Evolutionary conservation across 108 stramenopile genomes (phyloP), one percentile per base, ranked within the genome.

Genomic region (Nitzschia palea): DNA sequence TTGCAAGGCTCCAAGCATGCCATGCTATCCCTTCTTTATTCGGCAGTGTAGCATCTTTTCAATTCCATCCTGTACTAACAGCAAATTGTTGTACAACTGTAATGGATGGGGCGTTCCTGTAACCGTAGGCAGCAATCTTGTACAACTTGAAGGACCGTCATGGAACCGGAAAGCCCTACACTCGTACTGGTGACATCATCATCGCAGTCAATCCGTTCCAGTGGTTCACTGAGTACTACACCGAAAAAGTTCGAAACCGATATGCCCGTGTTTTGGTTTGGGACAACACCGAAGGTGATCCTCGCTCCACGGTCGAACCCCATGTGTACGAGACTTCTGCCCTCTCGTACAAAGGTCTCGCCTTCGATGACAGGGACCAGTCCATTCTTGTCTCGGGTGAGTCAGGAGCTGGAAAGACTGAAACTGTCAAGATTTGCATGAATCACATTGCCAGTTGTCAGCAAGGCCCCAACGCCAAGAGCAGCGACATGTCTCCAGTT

Each of bases 141-240:
- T 93, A 90, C 78, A 95, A 92, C 71, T 68, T 93, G 44, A 89
- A 88, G 64, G 64, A 73, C 27, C 86, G 96, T 32, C 94, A 96
- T 69, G 55, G 44, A 27, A 32, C 62, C 1, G 85, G 86, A 25
- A 66, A 76, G 48, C 95, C 95, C 4, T 98, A 98, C 83, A 97
- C 97, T 6, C 87, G 94, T 12, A 95, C 93, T 4, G 96, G 96
- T 33, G 95, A 95, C 52, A 94, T 98, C 61, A 73, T 97, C 44
- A 89, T 98, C 51, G 97, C 97, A 5, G 82, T 98, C 62, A 98
- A 98, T 71, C 97, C 97, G n/a, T 98, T 95, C 79, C 81, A 80
- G 55, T 94, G 93, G 93, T 86, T 94, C 44, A 68, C 71, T 27
- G 86, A 86, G 9, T 57, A 89, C 35, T 94, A 94, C 66, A 87